A percentile compares a stretch with the other conserved stretches of the same genome.
Evolutionary conservation across 1,284 basidiomycete genomes (phyloP).

Genomic region (Microbotryum intermedium): DNA sequence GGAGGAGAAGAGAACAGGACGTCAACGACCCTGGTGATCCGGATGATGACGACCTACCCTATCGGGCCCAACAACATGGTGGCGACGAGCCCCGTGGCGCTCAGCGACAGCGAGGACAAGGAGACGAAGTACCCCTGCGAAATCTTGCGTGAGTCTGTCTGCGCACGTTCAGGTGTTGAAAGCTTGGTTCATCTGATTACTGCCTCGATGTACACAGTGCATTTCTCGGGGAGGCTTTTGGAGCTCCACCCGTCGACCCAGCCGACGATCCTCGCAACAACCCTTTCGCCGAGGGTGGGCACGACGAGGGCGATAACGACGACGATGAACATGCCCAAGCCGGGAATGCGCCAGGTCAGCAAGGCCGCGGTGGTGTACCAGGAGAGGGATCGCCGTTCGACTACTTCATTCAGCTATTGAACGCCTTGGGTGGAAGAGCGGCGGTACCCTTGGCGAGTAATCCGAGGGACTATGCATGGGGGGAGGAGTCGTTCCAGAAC

Average conservation of each 20-base stretch:
- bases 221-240: slow-evolving; percentile 29
- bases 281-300: slow-evolving; percentile 27
- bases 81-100: background rate
- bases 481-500: slow-evolving; percentile 22
- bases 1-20: background rate
- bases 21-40: background rate
- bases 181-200: background rate
- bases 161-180: background rate
- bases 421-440: slow-evolving; percentile 5
- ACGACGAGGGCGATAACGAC: background rate
- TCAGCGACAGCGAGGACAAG: background rate
- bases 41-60: background rate
- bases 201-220: background rate
- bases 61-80: background rate
- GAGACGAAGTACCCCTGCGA: slow-evolving; percentile 15
- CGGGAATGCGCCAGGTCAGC: background rate
- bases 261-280: slow-evolving; percentile 27
- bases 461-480: slow-evolving; percentile 21
- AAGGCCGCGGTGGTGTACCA: background rate
- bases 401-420: slow-evolving; percentile 12
- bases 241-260: slow-evolving; percentile 8
- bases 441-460: slow-evolving; percentile 1
- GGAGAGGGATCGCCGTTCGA: background rate
- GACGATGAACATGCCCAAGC: background rate
- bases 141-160: slow-evolving; percentile 10